Evolutionary conservation across 208 protist genomes (phyloP).

Genomic region (Leishmania mexicana): DNA sequence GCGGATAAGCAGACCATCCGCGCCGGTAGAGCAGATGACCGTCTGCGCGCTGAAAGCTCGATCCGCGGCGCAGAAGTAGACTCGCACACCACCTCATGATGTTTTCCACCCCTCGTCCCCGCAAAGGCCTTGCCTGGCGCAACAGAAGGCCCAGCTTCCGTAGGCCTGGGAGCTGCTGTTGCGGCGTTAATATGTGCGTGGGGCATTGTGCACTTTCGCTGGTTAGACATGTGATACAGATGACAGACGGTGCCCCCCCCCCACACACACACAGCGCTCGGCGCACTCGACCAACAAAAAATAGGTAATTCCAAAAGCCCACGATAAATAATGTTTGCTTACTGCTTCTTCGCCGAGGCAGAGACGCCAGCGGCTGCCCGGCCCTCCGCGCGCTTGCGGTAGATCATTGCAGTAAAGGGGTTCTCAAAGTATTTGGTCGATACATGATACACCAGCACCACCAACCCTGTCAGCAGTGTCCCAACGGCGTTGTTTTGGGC

Average conservation of each 20-base stretch:
- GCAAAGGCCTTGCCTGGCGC: not conserved
- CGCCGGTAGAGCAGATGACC: not conserved
- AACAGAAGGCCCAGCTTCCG: not conserved
- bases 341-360: not conserved
- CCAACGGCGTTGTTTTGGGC: conserved; percentile 72
- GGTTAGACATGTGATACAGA: not conserved
- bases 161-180: not conserved
- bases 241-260: not conserved
- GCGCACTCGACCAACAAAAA: not conserved
- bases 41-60: not conserved
- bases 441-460: conserved; percentile 88
- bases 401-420: conserved; percentile 93
- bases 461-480: conserved; percentile 61
- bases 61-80: not conserved
- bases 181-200: not conserved
- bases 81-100: not conserved
- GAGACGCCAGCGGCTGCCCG: not conserved
- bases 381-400: conserved; percentile 32
- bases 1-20: not conserved
- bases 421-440: conserved; percentile 89
- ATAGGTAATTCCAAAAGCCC: not conserved
- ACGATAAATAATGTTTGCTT: not conserved
- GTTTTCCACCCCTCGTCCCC: not conserved
- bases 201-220: not conserved
- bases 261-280: not conserved